Evolutionary conservation across 192 early-diverging fungal species (phyloP), one percentile per base, ranked within the genome.

Genomic region (Mortierella hygrophila): DNA sequence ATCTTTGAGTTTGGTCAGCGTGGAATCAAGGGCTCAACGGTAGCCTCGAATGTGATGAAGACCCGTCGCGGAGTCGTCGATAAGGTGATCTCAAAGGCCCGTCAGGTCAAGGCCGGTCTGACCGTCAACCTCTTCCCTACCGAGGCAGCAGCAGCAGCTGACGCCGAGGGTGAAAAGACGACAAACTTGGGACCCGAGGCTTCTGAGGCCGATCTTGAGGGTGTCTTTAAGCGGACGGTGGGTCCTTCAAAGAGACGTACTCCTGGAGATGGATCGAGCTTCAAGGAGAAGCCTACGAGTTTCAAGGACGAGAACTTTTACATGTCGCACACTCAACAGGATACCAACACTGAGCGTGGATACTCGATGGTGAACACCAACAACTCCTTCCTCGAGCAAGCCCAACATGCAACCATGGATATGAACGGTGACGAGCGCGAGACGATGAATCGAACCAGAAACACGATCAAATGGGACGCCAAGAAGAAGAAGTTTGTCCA

Each of bases 1-100:
- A 95, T 99, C 41, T 99, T 99, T 85, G 98, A 99, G 82, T 92
- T 97, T 46, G 97, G 97, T 37, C 94, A 92, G 70, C 92, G 96
- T 75, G 98, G 98, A 41, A 84, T 88, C 74, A 97, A 94, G 83
- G 91, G 96, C 42, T 73, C 94, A 11, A 93, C 94, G 5, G 91
- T 92, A 0, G 92, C 94, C 32, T 92, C 93, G 3, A 79, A 90
- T 40, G 82, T 95, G 26, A 97, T 98, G 94, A 90, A 91, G 60
- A 91, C 88, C 74, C 91, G 93, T 78, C 88, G 91, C 82, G 87
- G 89, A 68, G 77, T 91, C n/a, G 79, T 89, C 13, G 89, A 85
- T 49, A 85, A 88, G 47, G 87, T 90, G 16, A 91, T 76, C 88
- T 82, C 72, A 42, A 82, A 57, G 90, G 90, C 80, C 16, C 78